Base-by-base conservation (phyloP, 2,329 filamentous ascomycete species). In the Rachicladosporium sp. region DNA sequence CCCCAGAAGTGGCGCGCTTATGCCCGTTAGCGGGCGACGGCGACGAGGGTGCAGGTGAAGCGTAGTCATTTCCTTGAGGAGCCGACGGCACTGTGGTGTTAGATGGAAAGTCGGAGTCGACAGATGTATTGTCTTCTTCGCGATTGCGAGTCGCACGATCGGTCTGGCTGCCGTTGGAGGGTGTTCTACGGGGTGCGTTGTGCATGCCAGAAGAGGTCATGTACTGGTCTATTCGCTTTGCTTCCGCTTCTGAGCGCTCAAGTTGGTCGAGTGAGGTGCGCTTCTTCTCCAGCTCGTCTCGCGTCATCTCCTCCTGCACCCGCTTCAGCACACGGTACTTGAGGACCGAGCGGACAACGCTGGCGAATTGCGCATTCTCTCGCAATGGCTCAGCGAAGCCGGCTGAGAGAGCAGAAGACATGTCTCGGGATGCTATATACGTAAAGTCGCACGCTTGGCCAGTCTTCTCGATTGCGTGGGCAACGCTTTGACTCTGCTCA, bases 311-410 rank as follows among this genome's bases (percentile, higher is more conserved):
- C 60, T 96, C 87, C 57, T 98, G 91, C 38, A 98, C 85, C 35
- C 91, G 76, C 67, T 98, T 98, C 46, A 95, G 67, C 2, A 96
- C 81, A 10, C 91, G 73, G 58, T 95, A 98, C 48, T 84, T 77
- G 40, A 98, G 67, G 29, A 98, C 89, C 48, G 71, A 83, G 32
- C 88, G 78, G 3, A 98, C 91, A 1, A 98, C 86, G 8, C 91
- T 85, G 1, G 91, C 91, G 59, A 98, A 98, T 56, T 98, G 91
- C 9, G 91, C 88, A 53, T 87, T 93, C 64, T 98, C 91, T 40
- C 93, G 77, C 86, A 98, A 95, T 1, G 91, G 91, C 56, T 98
- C 93, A 0, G 93, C 87, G 56, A 98, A 98, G 49, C 78, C 91
- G 29, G 89, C 88, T 12, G 88, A 88, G n/a, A 98, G 67, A 0